These are phyloP conservation scores for Herpetospermum pedunculosum DNA, from an alignment of 306 rosid genomes.

Conservation along the genomic window DNA sequence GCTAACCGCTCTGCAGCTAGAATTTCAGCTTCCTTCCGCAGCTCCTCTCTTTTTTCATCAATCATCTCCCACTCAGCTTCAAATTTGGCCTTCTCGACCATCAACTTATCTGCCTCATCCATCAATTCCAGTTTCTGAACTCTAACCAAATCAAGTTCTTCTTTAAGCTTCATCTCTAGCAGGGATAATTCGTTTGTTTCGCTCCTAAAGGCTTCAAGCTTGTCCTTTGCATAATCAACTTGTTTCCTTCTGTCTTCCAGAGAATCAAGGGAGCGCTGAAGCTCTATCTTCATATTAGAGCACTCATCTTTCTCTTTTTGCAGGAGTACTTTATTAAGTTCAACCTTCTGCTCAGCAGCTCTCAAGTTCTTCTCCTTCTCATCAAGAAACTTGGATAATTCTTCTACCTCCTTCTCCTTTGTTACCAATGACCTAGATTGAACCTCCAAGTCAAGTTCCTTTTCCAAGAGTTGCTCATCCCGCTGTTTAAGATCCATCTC, in stretches of 20 bases:
- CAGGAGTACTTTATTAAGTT: constrained; percentile 38
- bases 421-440: constrained; percentile 44
- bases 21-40: constrained; percentile 47
- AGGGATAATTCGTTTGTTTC: constrained; percentile 71
- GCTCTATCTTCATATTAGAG: constrained; percentile 47
- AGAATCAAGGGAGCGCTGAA: constrained; percentile 42
- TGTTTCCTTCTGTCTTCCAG: constrained; percentile 45
- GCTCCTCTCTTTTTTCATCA: constrained; percentile 79
- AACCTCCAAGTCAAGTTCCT: constrained; percentile 65
- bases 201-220: constrained; percentile 51
- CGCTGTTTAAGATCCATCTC: constrained; percentile 85
- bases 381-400: constrained; percentile 36
- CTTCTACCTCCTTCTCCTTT: constrained; percentile 67
- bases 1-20: constrained; percentile 58
- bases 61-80: constrained; percentile 94
- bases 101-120: constrained; percentile 61
- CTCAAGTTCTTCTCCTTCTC: constrained; percentile 48
- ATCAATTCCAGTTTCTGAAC: constrained; percentile 63
- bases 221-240: constrained; percentile 53
- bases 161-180: constrained; percentile 75
- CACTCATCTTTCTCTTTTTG: constrained; percentile 59
- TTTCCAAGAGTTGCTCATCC: constrained; percentile 55
- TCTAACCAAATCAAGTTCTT: constrained; percentile 80
- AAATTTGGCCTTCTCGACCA: constrained; percentile 79
- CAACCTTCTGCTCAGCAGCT: constrained; percentile 49